These are phyloP conservation scores for Mycena filopes DNA, from an alignment of 768 basidiomycete genomes.

Conservation along the genomic window DNA sequence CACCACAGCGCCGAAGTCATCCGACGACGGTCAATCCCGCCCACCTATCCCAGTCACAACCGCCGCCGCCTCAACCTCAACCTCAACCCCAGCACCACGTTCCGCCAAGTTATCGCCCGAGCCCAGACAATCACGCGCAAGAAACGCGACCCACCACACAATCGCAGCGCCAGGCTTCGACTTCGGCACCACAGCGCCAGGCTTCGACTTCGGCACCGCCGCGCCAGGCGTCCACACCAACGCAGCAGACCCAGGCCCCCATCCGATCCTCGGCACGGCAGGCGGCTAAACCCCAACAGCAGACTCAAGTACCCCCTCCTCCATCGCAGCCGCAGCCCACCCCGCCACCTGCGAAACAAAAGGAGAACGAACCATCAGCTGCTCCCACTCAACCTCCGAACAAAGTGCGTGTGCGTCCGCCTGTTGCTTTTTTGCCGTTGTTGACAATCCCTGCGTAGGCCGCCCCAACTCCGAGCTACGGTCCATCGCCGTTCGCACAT, in stretches of 20 bases:
- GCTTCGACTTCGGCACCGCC: background rate
- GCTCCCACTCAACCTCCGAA: background rate
- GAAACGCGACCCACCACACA: background rate
- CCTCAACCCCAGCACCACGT: background rate
- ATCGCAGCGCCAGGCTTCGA: background rate
- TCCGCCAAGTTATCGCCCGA: too few relatives aligned
- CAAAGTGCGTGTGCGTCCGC: background rate
- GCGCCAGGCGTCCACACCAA: background rate
- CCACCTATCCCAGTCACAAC: background rate
- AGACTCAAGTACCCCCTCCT: background rate
- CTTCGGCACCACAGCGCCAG: background rate
- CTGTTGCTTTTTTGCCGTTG: background rate
- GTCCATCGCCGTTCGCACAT: constrained; percentile 26
- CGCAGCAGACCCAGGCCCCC: background rate
- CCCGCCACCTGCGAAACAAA: background rate
- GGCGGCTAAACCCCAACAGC: background rate
- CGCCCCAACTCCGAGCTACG: constrained; percentile 20
- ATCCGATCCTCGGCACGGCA: background rate
- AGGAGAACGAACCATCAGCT: background rate
- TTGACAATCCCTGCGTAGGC: constrained; percentile 4
- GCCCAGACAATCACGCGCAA: too few relatives aligned
- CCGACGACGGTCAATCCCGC: background rate
- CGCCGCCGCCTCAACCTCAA: background rate
- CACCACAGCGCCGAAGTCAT: too few relatives aligned
- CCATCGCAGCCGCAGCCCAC: constrained; percentile 10